These are phyloP conservation scores for Botrytis fabae DNA, from an alignment of 2,329 filamentous ascomycete species.

Conservation along the genomic window DNA sequence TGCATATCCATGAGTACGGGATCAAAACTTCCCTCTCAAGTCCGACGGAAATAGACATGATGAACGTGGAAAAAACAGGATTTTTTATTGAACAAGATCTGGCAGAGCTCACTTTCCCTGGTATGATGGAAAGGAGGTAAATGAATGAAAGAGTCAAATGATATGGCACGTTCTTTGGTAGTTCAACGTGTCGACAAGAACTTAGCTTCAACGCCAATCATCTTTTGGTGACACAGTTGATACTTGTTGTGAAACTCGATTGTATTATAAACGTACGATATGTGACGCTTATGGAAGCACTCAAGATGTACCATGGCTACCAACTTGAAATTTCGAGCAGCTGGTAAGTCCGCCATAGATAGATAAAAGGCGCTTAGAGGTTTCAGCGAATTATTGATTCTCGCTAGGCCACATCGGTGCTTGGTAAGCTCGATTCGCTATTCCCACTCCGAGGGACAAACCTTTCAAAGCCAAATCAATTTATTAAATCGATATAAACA, in stretches of 20 bases:
- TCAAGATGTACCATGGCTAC: slow-evolving; percentile 16
- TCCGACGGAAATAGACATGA: slow-evolving; percentile 18
- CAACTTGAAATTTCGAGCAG: slow-evolving; percentile 15
- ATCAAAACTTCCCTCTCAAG: slow-evolving; percentile 15
- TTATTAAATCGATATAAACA: not conserved
- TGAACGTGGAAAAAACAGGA: slow-evolving; percentile 18
- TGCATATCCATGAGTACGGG: slow-evolving; percentile 12
- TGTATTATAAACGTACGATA: slow-evolving; percentile 23
- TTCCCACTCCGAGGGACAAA: not conserved
- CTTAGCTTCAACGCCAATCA: slow-evolving; percentile 5
- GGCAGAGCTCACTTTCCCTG: slow-evolving; percentile 1
- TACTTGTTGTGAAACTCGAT: slow-evolving; percentile 3
- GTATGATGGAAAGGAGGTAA: not conserved
- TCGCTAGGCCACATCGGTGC: not conserved
- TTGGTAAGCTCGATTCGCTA: slow-evolving; percentile 5
- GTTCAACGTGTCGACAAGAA: slow-evolving; percentile 8
- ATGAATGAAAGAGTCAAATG: not conserved
- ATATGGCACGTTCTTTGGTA: slow-evolving; percentile 2
- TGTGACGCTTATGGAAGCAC: slow-evolving; percentile 18
- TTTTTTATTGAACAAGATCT: not conserved
- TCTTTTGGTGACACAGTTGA: not conserved
- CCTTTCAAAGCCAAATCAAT: not conserved
- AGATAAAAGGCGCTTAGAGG: not conserved
- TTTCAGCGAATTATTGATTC: not conserved
- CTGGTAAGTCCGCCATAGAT: not conserved